phyloP scores from a whole-genome alignment of 805 yeast genomes.

The Metschnikowia vanudenii region DNA sequence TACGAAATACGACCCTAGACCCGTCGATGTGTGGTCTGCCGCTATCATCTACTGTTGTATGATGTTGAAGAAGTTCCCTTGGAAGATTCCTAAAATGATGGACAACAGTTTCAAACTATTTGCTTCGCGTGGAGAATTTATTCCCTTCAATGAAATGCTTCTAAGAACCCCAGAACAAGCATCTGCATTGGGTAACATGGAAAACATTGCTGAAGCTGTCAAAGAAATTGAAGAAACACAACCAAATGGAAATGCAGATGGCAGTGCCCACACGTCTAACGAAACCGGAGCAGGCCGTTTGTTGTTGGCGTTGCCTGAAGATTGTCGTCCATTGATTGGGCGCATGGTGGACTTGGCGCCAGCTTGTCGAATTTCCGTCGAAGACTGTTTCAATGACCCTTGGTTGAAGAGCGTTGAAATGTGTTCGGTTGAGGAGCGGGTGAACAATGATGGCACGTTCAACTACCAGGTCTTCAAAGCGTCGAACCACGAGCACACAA shows the following conservation, averaged over 20 bases:
- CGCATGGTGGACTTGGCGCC: slow-evolving; percentile 85
- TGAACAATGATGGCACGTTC: slow-evolving; percentile 38
- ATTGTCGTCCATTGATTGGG: slow-evolving; percentile 63
- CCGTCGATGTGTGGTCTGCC: slow-evolving; percentile 91
- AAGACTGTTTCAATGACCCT: slow-evolving; percentile 69
- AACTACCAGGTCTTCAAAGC: slow-evolving; percentile 42
- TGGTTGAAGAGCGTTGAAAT: slow-evolving; percentile 64
- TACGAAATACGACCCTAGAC: slow-evolving; percentile 82
- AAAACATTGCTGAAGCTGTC: slow-evolving; percentile 22
- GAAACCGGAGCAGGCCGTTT: slow-evolving; percentile 71
- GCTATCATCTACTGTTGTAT: slow-evolving; percentile 91
- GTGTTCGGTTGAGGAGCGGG: slow-evolving; percentile 59
- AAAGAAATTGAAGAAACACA: slow-evolving; percentile 18
- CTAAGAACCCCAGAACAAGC: slow-evolving; percentile 48
- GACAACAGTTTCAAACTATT: slow-evolving; percentile 84
- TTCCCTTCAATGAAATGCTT: slow-evolving; percentile 60
- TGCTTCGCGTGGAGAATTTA: slow-evolving; percentile 65
- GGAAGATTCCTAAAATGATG: slow-evolving; percentile 84
- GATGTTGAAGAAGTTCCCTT: slow-evolving; percentile 88
- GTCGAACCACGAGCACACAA: slow-evolving; percentile 75
- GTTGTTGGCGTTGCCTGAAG: slow-evolving; percentile 67
- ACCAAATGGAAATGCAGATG: slow-evolving; percentile 21
- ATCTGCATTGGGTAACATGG: slow-evolving; percentile 19
- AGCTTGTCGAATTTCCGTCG: slow-evolving; percentile 78
- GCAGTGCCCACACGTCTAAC: slow-evolving; percentile 58